Percentiles rank a stretch among this genome's conserved stretches.
Conservation (phyloP, 176 grass and related monocot genomes). For the Ensete glaucum region DNA sequence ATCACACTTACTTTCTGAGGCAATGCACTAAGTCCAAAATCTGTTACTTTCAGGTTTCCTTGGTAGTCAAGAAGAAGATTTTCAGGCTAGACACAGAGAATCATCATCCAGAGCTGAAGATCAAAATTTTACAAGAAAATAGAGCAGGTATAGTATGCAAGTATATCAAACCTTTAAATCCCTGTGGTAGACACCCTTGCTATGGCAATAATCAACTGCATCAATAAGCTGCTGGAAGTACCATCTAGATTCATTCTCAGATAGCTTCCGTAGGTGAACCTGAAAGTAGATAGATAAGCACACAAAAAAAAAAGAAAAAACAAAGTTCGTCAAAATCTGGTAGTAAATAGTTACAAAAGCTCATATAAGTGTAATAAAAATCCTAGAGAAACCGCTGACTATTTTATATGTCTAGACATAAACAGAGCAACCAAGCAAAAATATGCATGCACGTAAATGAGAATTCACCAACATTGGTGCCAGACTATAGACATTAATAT, state of each 20-base stretch:
- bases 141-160: not conserved
- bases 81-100: constrained; percentile 61
- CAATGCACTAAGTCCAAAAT: constrained; percentile 87
- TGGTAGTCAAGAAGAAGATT: constrained; percentile 79
- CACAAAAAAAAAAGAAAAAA: not conserved
- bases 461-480: no score
- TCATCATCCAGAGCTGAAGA: constrained; percentile 18
- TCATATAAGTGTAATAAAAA: not conserved
- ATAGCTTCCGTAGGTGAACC: constrained; percentile 65
- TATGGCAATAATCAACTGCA: constrained; percentile 86
- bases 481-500: no score
- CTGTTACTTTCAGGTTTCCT: constrained; percentile 89
- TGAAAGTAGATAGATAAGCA: constrained; percentile 13
- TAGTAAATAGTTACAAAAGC: not conserved
- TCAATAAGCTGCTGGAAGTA: constrained; percentile 94
- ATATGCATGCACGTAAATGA: not conserved
- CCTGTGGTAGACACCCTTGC: constrained; percentile 86
- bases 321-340: not conserved
- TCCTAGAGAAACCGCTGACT: not conserved
- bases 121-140: not conserved
- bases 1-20: constrained; percentile 53
- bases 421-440: not conserved
- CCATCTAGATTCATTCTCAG: constrained; percentile 59
- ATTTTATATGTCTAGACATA: not conserved
- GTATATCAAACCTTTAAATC: constrained; percentile 70